phyloP scores from a whole-genome alignment of 2,329 filamentous ascomycete genomes.

The Iodosphaeria phyllophila region DNA sequence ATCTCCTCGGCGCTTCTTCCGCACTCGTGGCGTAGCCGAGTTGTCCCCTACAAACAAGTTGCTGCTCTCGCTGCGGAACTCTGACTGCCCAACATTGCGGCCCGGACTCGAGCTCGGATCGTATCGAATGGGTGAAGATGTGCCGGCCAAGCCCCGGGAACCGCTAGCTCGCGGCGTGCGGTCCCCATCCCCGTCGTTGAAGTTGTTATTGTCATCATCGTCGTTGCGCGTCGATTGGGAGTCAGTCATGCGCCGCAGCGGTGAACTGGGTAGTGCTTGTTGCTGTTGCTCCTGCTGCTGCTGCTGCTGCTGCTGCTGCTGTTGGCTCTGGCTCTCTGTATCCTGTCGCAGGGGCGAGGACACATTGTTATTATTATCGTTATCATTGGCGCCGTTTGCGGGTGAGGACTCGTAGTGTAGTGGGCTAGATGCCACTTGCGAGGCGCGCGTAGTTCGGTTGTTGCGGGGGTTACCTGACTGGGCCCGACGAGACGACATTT shows the following conservation, averaged over 20 bases:
- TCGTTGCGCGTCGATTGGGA: slow-evolving; percentile 28
- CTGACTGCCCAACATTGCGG: slow-evolving; percentile 44
- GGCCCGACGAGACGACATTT: too few species aligned
- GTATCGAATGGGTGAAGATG: slow-evolving; percentile 81
- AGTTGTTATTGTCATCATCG: too few species aligned
- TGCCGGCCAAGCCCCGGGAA: slow-evolving; percentile 39
- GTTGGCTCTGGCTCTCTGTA: slow-evolving; percentile 36
- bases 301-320: slow-evolving; percentile 12
- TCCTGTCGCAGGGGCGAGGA: slow-evolving; percentile 38
- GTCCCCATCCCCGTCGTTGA: slow-evolving; percentile 41
- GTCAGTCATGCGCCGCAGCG: slow-evolving; percentile 38
- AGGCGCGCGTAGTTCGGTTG: slow-evolving; percentile 21
- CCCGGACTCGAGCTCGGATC: slow-evolving; percentile 76
- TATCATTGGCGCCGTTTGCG: slow-evolving; percentile 12
- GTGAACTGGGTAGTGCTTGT: too few species aligned
- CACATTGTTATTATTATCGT: slow-evolving; percentile 17
- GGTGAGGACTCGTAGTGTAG: slow-evolving; percentile 49
- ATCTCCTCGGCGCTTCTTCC: slow-evolving; percentile 55
- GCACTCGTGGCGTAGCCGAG: slow-evolving; percentile 29
- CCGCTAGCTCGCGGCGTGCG: slow-evolving; percentile 54
- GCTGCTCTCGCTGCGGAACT: slow-evolving; percentile 68
- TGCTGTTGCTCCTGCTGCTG: too few species aligned
- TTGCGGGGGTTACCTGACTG: too few species aligned
- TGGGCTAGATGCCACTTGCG: slow-evolving; percentile 55
- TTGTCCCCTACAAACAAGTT: slow-evolving; percentile 70